phyloP scores from a whole-genome alignment of 164 flowering plant genomes.

The Paratinospora sagittata region DNA sequence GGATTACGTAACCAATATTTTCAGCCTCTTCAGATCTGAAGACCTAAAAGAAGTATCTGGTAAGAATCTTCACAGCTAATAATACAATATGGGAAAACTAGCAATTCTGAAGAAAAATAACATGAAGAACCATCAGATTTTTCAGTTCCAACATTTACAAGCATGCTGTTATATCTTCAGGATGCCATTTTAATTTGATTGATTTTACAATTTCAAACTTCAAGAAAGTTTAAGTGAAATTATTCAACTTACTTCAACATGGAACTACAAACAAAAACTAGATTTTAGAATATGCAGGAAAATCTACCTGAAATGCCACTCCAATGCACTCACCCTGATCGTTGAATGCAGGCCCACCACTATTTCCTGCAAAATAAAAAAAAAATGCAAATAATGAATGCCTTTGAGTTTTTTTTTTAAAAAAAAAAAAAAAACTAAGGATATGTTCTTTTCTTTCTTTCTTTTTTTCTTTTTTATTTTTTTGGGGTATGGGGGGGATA shows the following conservation, averaged over 20 bases:
- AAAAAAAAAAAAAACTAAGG: too few species aligned
- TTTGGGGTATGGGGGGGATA: too few species aligned
- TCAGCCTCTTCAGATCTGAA: constrained; percentile 93
- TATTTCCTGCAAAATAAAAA: constrained; percentile 72
- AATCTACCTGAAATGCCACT: constrained; percentile 93
- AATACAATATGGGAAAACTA: neutral
- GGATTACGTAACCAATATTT: constrained; percentile 97
- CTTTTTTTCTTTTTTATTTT: too few species aligned
- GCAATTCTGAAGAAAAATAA: neutral
- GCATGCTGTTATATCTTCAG: neutral
- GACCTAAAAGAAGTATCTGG: constrained; percentile 51
- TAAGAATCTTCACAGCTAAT: constrained; percentile 19
- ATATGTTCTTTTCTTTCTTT: too few species aligned
- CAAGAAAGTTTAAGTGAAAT: neutral
- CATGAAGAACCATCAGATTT: neutral
- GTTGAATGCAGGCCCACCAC: constrained; percentile 99
- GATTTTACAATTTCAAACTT: neutral
- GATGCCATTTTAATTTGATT: neutral
- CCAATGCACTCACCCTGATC: constrained; percentile 97
- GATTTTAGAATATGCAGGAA: constrained; percentile 11
- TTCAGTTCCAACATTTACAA: neutral
- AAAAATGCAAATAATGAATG: neutral
- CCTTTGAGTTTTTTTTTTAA: too few species aligned
- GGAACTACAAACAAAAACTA: neutral
- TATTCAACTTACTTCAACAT: neutral